Percentiles rank a stretch among this genome's conserved stretches.
phyloP scores from a whole-genome alignment of 768 basidiomycete species.

The Panellus pusillus region DNA sequence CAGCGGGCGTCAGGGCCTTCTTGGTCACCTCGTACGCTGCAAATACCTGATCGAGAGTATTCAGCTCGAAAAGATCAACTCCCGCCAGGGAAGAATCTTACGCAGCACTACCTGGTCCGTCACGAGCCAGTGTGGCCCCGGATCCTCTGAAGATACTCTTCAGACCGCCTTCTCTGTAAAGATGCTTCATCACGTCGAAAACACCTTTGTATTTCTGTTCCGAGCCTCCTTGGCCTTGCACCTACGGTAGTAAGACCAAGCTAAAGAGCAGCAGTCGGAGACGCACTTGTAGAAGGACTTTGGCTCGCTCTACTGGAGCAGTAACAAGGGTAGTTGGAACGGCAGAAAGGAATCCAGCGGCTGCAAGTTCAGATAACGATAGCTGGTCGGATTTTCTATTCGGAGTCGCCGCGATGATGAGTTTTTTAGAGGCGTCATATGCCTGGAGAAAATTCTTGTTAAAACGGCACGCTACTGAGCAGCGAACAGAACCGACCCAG shows the following conservation, averaged over 20 bases:
- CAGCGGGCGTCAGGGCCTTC: constrained; percentile 77
- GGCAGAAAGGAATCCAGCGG: constrained; percentile 93
- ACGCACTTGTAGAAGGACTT: constrained; percentile 87
- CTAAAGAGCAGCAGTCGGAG: background rate
- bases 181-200: constrained; percentile 82
- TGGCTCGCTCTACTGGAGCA: constrained; percentile 96
- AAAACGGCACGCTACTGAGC: constrained; percentile 3
- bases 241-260: constrained; percentile 39
- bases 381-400: constrained; percentile 63
- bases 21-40: constrained; percentile 96
- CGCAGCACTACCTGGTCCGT: constrained; percentile 97
- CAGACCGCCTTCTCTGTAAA: constrained; percentile 93
- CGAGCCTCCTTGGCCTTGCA: constrained; percentile 83
- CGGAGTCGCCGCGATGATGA: constrained; percentile 82
- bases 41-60: constrained; percentile 69
- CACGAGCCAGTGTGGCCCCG: constrained; percentile 88
- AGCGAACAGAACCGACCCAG: constrained; percentile 64
- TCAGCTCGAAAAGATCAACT: constrained; percentile 1
- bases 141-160: constrained; percentile 92
- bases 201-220: constrained; percentile 85
- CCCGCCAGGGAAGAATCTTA: constrained; percentile 41
- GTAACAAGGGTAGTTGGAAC: constrained; percentile 89
- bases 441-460: constrained; percentile 49
- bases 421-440: constrained; percentile 88
- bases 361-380: constrained; percentile 77